Evolutionary conservation across 2,329 filamentous ascomycete genomes (phyloP), one percentile per base, ranked within the genome.

Genomic region (Scedosporium boydii): DNA sequence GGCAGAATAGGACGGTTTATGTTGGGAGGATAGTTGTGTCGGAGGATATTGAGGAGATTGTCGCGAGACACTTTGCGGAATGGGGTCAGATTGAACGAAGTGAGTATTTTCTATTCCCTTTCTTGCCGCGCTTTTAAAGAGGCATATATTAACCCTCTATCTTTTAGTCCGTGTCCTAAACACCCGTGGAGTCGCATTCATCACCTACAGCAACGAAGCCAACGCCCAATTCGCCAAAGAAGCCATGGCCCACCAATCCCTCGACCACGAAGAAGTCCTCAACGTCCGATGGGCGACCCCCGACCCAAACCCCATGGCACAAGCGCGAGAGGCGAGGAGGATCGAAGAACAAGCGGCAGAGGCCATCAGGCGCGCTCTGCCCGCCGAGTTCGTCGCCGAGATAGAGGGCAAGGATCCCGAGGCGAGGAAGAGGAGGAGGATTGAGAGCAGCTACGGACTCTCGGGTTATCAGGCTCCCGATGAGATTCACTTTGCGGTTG

Each of bases 261-360:
- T 99, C 29, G 95, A 99, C 70, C 89, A 98, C 73, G 88, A 86
- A 65, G 95, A 99, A 76, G 87, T 97, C 23, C 78, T 99, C 27
- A 99, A 99, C 74, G 93, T 99, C 58, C 84, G 96, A 66, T 99
- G 95, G 95, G 95, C 95, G 51, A 99, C 95, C 0, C 89, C 91
- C 6, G 95, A 99, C 71, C 95, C 95, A 1, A 99, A 99, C 68
- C 95, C 95, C 0, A 87, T 95, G 79, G 92, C 93, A 1, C 91
- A 96, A 73, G 96, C 96, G 66, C 84, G 96, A 64, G 95, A 99
- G 75, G 93, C 89, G 2, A 82, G 89, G 46, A 83, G 88, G 48
- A 88, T 99, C 64, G 95, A 99, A 72, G 95, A 99, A 71, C 95
- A 99, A 73, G 95, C 95, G 1, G 95, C 95, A 0, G 95, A 97